Percentiles rank a stretch among this genome's conserved stretches.
Evolutionary conservation across 2,329 filamentous ascomycete species (phyloP).

Genomic region (Sphaceloma murrayae): DNA sequence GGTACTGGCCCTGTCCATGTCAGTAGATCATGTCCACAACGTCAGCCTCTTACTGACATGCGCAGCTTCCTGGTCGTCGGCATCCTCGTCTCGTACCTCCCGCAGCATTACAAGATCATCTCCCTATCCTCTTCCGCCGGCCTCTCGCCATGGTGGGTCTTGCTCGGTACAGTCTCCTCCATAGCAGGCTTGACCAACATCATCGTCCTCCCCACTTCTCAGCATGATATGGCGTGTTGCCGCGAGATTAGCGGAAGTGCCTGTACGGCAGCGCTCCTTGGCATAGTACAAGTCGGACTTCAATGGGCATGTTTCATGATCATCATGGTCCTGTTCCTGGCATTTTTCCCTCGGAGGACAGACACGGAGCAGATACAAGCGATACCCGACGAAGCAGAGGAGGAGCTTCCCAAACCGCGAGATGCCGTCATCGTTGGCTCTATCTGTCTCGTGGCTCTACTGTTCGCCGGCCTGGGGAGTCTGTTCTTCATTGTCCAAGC

Average conservation of each 20-base stretch:
- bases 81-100: constrained; percentile 85
- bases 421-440: constrained; percentile 68
- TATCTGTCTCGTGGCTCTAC: constrained; percentile 63
- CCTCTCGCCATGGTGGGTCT: constrained; percentile 88
- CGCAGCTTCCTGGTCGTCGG: constrained; percentile 66
- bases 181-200: constrained; percentile 84
- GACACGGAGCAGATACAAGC: constrained; percentile 18
- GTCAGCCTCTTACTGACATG: constrained; percentile 15
- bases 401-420: constrained; percentile 52
- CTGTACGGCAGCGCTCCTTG: constrained; percentile 75
- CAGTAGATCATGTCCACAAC: not conserved
- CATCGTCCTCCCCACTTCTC: constrained; percentile 71
- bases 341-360: constrained; percentile 71
- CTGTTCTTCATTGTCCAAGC: constrained; percentile 57
- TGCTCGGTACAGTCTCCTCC: constrained; percentile 86
- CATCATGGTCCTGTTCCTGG: constrained; percentile 85
- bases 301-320: constrained; percentile 88
- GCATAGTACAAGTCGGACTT: constrained; percentile 80
- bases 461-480: constrained; percentile 55
- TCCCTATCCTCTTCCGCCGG: constrained; percentile 77
- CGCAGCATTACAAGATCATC: constrained; percentile 90
- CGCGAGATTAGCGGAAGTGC: constrained; percentile 69
- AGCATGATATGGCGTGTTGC: constrained; percentile 78
- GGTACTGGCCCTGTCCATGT: constrained; percentile 19
- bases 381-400: constrained; percentile 25